Conservation (phyloP, 2,329 filamentous ascomycete genomes). For the Colletotrichum sp. region DNA sequence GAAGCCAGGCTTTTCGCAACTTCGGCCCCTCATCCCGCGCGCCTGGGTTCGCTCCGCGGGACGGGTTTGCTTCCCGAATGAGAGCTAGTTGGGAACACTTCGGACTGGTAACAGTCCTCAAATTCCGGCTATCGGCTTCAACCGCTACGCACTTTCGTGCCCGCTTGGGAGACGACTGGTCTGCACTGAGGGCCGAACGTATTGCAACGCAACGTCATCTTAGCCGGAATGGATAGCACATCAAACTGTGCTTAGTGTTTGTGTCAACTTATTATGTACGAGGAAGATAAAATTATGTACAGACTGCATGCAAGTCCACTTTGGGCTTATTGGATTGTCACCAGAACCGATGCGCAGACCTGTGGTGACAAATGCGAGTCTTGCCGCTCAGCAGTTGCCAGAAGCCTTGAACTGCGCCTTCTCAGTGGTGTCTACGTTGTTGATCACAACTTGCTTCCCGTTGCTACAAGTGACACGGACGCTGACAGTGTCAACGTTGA, state of each 20-base stretch:
- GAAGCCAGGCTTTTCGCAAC: neutral
- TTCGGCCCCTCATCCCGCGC: neutral
- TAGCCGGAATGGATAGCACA: neutral
- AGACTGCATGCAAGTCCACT: neutral
- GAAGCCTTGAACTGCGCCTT: slow-evolving; percentile 10
- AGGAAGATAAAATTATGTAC: neutral
- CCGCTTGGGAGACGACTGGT: neutral
- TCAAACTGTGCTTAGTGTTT: neutral
- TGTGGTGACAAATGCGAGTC: neutral
- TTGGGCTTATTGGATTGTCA: neutral
- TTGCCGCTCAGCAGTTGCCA: neutral
- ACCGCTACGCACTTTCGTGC: neutral
- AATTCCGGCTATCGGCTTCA: neutral
- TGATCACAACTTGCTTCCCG: slow-evolving; percentile 24
- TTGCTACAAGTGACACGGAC: slow-evolving; percentile 24
- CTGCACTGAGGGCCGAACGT: neutral
- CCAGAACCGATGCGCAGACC: neutral
- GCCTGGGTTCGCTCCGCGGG: neutral
- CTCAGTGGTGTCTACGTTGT: slow-evolving; percentile 16
- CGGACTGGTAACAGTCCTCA: neutral
- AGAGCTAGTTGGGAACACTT: neutral
- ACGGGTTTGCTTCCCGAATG: neutral
- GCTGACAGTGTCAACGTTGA: slow-evolving; percentile 20
- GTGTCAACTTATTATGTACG: neutral
- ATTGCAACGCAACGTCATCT: neutral